A percentile compares a stretch with the other conserved stretches of the same genome.
phyloP scores from a whole-genome alignment of 1,284 basidiomycete genomes.

The Trametes pubescens region DNA sequence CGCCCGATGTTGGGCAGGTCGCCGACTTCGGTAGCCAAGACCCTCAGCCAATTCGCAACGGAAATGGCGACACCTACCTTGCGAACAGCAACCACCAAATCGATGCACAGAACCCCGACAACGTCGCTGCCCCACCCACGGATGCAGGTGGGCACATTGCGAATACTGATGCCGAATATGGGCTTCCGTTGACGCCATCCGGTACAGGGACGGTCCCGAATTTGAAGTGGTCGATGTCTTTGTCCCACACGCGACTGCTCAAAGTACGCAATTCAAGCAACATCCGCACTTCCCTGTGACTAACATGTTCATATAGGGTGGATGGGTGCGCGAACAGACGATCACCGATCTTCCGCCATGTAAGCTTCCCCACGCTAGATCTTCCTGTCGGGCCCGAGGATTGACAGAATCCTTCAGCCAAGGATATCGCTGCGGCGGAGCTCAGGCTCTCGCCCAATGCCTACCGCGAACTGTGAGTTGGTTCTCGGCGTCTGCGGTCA shows the following conservation, averaged over 20 bases:
- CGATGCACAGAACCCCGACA: constrained; percentile 39
- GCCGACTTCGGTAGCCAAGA: constrained; percentile 36
- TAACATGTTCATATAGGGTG: constrained; percentile 28
- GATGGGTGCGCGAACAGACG: constrained; percentile 41
- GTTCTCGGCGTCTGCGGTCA: not conserved
- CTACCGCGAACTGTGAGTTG: constrained; percentile 39
- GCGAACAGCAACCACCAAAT: constrained; percentile 36
- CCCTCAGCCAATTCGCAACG: constrained; percentile 44
- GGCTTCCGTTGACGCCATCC: constrained; percentile 19
- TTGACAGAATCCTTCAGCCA: constrained; percentile 33
- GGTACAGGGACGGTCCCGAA: constrained; percentile 38
- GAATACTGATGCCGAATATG: not conserved
- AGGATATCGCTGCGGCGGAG: constrained; percentile 48
- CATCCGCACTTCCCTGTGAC: not conserved
- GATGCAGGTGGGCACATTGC: constrained; percentile 33
- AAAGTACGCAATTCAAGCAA: constrained; percentile 28
- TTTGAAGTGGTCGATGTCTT: constrained; percentile 41
- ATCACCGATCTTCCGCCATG: constrained; percentile 42
- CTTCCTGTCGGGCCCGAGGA: constrained; percentile 15
- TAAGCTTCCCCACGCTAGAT: constrained; percentile 21
- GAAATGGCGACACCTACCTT: constrained; percentile 40
- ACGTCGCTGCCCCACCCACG: constrained; percentile 38
- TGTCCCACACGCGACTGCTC: constrained; percentile 39
- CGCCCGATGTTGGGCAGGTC: constrained; percentile 38
- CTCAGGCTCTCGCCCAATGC: constrained; percentile 48